Conservation (phyloP, 1,139 yeast species). For the Wickerhamomyces sp. region DNA sequence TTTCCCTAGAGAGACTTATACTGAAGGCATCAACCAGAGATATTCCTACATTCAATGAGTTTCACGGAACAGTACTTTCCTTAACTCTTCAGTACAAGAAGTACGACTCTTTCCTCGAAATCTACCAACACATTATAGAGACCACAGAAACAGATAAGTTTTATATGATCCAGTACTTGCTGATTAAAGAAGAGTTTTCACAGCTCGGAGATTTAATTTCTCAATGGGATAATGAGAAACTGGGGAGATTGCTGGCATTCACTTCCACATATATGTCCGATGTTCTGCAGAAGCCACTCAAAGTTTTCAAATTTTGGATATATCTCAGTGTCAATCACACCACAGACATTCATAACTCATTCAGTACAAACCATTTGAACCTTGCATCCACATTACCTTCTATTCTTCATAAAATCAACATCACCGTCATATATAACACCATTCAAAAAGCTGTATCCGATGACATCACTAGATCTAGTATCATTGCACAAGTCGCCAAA, state of each 20-base stretch:
- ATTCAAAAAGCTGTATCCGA: background rate
- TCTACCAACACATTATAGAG: background rate
- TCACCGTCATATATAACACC: background rate
- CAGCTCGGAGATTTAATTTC: background rate
- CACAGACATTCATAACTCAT: background rate
- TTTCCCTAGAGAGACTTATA: constrained; percentile 1
- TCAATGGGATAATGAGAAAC: background rate
- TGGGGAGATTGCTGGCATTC: background rate
- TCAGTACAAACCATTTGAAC: background rate
- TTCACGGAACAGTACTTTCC: constrained; percentile 2
- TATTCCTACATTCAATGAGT: background rate
- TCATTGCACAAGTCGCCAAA: too few species aligned
- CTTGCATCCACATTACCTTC: background rate
- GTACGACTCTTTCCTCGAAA: constrained; percentile 6
- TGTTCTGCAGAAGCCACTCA: background rate
- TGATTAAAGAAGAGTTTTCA: background rate
- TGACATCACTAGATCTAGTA: too few species aligned
- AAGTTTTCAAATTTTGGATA: background rate
- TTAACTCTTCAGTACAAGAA: constrained; percentile 12
- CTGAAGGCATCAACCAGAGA: background rate
- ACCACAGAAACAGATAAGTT: background rate
- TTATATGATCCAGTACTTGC: background rate
- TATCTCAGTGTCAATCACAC: background rate
- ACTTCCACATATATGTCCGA: background rate
- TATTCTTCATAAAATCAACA: background rate